phyloP scores from a whole-genome alignment of 116 monocot genomes.

The Phalaenopsis hybrid region DNA sequence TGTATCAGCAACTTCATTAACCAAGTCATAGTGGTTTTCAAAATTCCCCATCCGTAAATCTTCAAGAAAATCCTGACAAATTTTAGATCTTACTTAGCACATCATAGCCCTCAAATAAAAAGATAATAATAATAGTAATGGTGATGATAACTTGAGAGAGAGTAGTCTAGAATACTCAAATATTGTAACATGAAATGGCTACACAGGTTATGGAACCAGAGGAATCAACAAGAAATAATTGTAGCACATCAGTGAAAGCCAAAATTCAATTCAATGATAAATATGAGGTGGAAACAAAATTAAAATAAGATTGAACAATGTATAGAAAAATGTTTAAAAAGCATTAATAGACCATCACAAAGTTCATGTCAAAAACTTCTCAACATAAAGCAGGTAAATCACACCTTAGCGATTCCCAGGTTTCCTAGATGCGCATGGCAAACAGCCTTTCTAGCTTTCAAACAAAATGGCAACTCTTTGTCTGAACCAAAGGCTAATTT shows the following conservation, averaged over 20 bases:
- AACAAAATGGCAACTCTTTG: constrained; percentile 30
- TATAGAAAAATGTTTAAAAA: not conserved
- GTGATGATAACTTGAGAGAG: not conserved
- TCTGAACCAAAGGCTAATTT: constrained; percentile 11
- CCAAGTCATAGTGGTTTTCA: constrained; percentile 29
- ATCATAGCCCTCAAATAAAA: not conserved
- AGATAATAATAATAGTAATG: not conserved
- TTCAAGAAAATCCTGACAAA: constrained; percentile 43
- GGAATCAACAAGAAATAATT: not conserved
- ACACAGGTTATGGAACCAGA: not conserved
- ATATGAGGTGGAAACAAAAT: not conserved
- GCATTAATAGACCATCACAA: not conserved
- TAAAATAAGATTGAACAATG: not conserved
- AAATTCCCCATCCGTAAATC: constrained; percentile 28
- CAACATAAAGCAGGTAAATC: constrained; percentile 1
- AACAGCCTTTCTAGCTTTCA: constrained; percentile 56
- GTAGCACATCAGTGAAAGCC: not conserved
- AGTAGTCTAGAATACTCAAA: not conserved
- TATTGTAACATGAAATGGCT: not conserved
- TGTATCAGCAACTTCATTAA: constrained; percentile 67
- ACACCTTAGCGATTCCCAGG: constrained; percentile 65
- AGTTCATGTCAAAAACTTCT: not conserved
- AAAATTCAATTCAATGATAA: not conserved
- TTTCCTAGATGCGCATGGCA: constrained; percentile 80
- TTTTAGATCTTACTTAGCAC: not conserved